These are phyloP conservation scores for Xylaria venustula DNA, from an alignment of 495 filamentous ascomycete species.

Conservation along the genomic window DNA sequence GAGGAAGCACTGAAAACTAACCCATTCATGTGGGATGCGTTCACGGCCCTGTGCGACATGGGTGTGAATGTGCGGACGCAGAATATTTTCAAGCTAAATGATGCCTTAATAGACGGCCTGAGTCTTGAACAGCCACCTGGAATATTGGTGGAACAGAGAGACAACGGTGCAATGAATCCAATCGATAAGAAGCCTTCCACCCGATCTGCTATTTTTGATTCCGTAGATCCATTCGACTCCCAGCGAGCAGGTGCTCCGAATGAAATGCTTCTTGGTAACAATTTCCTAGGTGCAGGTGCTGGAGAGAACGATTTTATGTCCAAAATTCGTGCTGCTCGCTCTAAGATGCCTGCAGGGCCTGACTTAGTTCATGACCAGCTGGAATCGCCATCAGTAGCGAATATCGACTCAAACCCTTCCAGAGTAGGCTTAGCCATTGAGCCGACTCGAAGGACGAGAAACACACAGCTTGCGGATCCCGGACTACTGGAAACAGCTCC, in stretches of 20 bases:
- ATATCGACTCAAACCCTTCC: constrained; percentile 35
- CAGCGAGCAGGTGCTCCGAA: constrained; percentile 35
- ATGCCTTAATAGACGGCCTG: constrained; percentile 39
- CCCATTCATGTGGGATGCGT: constrained; percentile 98
- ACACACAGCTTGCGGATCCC: constrained; percentile 53
- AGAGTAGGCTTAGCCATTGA: constrained; percentile 42
- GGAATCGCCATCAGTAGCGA: constrained; percentile 39
- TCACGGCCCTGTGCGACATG: constrained; percentile 67
- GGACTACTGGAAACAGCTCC: constrained; percentile 61
- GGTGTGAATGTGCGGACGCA: constrained; percentile 71
- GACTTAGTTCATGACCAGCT: constrained; percentile 30
- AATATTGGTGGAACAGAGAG: constrained; percentile 28
- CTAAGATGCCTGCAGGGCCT: constrained; percentile 26
- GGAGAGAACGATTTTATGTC: constrained; percentile 43
- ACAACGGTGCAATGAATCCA: constrained; percentile 17
- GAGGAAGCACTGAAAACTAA: constrained; percentile 86
- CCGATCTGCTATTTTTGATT: constrained; percentile 35
- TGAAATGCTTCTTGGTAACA: constrained; percentile 32
- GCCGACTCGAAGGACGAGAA: constrained; percentile 64
- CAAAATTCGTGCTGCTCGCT: constrained; percentile 39
- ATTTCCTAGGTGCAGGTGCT: constrained; percentile 30
- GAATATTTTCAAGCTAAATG: constrained; percentile 80
- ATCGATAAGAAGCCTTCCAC: constrained; percentile 39
- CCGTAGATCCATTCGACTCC: constrained; percentile 44
- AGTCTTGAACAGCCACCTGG: constrained; percentile 28